Base-by-base conservation (phyloP, 306 rosid genomes). In the Dicorynia guianensis region DNA sequence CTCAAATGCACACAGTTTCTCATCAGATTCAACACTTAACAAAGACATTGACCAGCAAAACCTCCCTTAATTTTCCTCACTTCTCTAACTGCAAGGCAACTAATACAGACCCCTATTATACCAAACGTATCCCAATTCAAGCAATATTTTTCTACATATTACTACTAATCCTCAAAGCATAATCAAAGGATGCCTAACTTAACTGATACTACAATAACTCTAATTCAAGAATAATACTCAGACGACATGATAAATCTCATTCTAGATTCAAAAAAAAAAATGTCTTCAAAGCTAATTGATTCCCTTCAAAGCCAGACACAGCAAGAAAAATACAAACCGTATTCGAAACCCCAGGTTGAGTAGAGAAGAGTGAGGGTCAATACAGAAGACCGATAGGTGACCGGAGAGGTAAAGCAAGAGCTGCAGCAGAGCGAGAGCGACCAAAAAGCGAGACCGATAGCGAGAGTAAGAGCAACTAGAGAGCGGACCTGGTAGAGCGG, bases 341-440 rank as follows among this genome's bases (percentile, higher is more conserved):
- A 50, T 90, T 96, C 4, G 91, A 87, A 74, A 85, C 84, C 38
- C 80, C 97, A 6, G 87, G 91, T 50, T 97, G 74, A 34, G 93
- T 47, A 19, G 39, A 43, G 42, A 53, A 66, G n/a, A n/a, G n/a
- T n/a, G n/a, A n/a, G n/a, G n/a, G n/a, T n/a, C n/a, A n/a, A n/a
- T n/a, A n/a, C n/a, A n/a, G n/a, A n/a, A n/a, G n/a, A n/a, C n/a
- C n/a, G n/a, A n/a, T n/a, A n/a, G n/a, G n/a, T n/a, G n/a, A n/a
- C n/a, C n/a, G n/a, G n/a, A n/a, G n/a, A n/a, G n/a, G n/a, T n/a
- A n/a, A n/a, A n/a, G n/a, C n/a, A n/a, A n/a, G n/a, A n/a, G n/a
- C n/a, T n/a, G n/a, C n/a, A n/a, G n/a, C n/a, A n/a, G n/a, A n/a
- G n/a, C n/a, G n/a, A n/a, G n/a, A n/a, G n/a, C n/a, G n/a, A n/a